Percentiles rank a stretch among this genome's conserved stretches.
Conservation (phyloP, 805 yeast species). For the Candida sphagnicola region DNA sequence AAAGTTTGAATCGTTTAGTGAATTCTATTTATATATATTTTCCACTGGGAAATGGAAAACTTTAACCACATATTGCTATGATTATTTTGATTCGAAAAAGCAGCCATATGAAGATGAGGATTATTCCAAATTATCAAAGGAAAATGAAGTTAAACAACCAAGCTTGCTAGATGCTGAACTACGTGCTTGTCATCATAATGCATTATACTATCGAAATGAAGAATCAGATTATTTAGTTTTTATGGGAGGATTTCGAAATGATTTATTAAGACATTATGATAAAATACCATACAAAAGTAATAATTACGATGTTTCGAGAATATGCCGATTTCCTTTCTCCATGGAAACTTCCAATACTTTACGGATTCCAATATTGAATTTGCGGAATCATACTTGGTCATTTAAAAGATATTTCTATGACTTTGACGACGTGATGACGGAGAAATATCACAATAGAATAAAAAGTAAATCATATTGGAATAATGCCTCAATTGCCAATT, state of each 20-base stretch:
- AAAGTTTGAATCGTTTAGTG: conserved; percentile 23
- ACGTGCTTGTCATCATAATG: conserved; percentile 39
- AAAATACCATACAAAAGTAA: conserved; percentile 24
- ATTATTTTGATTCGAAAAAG: conserved; percentile 26
- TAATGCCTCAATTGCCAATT: conserved; percentile 25
- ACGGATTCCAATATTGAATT: conserved; percentile 32
- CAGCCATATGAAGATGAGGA: conserved; percentile 30
- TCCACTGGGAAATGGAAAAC: conserved; percentile 31
- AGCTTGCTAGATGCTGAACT: conserved; percentile 36
- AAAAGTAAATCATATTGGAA: conserved; percentile 16
- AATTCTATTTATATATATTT: conserved; percentile 30
- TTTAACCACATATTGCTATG: conserved; percentile 30
- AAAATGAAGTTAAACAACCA: conserved; percentile 23
- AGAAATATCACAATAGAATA: conserved; percentile 16
- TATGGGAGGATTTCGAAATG: conserved; percentile 37
- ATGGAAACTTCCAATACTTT: conserved; percentile 24
- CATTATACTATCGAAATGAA: conserved; percentile 28
- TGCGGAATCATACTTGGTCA: conserved; percentile 39
- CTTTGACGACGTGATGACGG: conserved; percentile 20
- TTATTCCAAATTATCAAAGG: conserved; percentile 15
- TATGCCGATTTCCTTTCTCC: conserved; percentile 25
- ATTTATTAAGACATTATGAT: conserved; percentile 31
- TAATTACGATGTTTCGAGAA: conserved; percentile 31
- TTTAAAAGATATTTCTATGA: conserved; percentile 33
- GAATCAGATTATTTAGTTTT: conserved; percentile 33